Evolutionary conservation across 1,284 basidiomycete genomes (phyloP), one percentile per base, ranked within the genome.

Genomic region (Rhodotorula sp.): DNA sequence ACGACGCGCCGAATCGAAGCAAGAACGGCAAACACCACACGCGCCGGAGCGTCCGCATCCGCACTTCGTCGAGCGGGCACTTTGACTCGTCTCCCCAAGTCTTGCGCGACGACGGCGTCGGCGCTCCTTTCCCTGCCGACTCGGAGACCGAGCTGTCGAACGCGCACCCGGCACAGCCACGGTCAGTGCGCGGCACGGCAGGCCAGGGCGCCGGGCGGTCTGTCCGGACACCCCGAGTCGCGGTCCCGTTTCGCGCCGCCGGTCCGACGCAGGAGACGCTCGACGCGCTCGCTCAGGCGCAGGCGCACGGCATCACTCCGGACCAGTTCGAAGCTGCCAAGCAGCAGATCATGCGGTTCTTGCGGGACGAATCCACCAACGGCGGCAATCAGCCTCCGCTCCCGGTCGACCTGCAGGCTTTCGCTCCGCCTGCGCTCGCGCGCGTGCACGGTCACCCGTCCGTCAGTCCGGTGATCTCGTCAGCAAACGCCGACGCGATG

Each of bases 261-360:
- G 21, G 20, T 2, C n/a, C 31, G 6, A 46, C 61, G 23, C 66
- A 29, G 26, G 48, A 34, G 6, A 43, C 39, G 20, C 34, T 52
- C 31, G 61, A 62, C 18, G 49, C 60, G 20, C 39, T 63, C 23
- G n/a, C 56, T 3, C 58, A 60, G 6, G 67, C 62, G 6, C 71
- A 72, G 48, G 62, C 65, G 5, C 64, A 67, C 29, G 72, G 72
- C n/a, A 65, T 69, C 57, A 68, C 69, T 26, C 61, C 67, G 5
- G 69, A 74, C 46, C 69, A 74, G 65, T 71, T 69, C 29, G 72
- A 74, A 57, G 54, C 65, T 16, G 72, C 70, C n/a, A 66, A 69
- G 56, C 64, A 64, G 64, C 64, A 68, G 39, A 67, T 71, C 39
- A 68, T 66, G 64, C 68, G 62, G 23, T 71, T 65, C 62, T 59